phyloP scores from a whole-genome alignment of 1,139 yeast genomes.

The Candida neerlandica region DNA sequence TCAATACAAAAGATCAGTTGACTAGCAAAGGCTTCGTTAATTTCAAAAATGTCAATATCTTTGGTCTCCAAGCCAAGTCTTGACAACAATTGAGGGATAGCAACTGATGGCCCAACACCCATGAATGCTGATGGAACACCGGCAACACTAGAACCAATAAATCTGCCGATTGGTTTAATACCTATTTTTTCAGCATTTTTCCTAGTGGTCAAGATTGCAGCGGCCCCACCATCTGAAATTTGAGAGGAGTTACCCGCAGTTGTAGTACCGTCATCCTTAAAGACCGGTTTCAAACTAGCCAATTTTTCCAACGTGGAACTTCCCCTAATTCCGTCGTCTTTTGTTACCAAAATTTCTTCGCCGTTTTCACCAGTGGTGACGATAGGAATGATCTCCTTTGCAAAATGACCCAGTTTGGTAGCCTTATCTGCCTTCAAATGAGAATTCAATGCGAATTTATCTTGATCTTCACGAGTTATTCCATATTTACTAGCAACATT shows the following conservation, averaged over 20 bases:
- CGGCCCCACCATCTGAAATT: constrained; percentile 46
- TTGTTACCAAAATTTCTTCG: constrained; percentile 15
- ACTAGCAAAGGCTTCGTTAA: constrained; percentile 47
- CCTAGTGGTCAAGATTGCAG: constrained; percentile 39
- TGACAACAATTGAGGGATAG: constrained; percentile 35
- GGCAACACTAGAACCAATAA: constrained; percentile 37
- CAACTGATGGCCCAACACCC: constrained; percentile 47
- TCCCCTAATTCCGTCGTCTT: constrained; percentile 38
- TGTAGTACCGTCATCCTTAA: constrained; percentile 37
- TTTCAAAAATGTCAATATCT: constrained; percentile 41
- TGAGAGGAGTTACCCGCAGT: constrained; percentile 48
- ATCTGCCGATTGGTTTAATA: constrained; percentile 41
- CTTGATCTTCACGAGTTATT: constrained; percentile 65
- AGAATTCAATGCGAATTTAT: constrained; percentile 37
- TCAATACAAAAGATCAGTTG: constrained; percentile 38
- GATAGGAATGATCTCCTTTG: constrained; percentile 38
- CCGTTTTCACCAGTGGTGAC: constrained; percentile 28
- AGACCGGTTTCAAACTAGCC: constrained; percentile 34
- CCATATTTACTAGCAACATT: constrained; percentile 43
- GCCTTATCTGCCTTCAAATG: constrained; percentile 40
- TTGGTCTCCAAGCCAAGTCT: constrained; percentile 24
- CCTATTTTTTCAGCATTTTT: constrained; percentile 38
- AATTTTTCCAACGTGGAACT: constrained; percentile 32
- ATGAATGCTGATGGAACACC: constrained; percentile 40
- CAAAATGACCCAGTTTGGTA: constrained; percentile 36